These are phyloP conservation scores for Hydnomerulius pinastri DNA, from an alignment of 768 basidiomycete species.

Conservation along the genomic window DNA sequence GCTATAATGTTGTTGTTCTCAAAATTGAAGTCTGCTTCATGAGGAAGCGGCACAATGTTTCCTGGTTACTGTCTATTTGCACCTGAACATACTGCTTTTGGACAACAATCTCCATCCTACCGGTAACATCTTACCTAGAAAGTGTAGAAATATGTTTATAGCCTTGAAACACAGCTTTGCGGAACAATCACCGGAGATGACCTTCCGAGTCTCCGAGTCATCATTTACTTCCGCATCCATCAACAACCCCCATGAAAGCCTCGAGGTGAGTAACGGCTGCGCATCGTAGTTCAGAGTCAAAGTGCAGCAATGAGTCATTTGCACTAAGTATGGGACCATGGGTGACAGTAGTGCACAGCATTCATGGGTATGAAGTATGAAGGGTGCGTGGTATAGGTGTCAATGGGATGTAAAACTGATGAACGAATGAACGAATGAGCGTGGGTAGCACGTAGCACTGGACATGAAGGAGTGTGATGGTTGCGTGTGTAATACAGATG, in stretches of 20 bases:
- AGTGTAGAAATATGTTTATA: not conserved
- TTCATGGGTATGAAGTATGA: not conserved
- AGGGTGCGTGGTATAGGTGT: not conserved
- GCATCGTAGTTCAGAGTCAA: not conserved
- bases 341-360: not conserved
- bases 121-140: not conserved
- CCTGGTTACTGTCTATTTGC: not conserved
- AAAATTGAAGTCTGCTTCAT: slow-evolving; percentile 23
- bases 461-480: not conserved
- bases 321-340: not conserved
- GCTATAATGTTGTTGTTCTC: slow-evolving; percentile 61
- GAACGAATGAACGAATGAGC: not conserved
- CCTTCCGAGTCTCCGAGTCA: not conserved
- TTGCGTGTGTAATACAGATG: slow-evolving; percentile 10
- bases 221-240: not conserved
- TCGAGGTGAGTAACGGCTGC: too few relatives aligned
- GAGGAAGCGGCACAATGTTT: not conserved
- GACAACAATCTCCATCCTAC: not conserved
- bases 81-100: not conserved
- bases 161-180: not conserved
- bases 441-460: slow-evolving; percentile 6
- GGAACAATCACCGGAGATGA: not conserved
- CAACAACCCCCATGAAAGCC: not conserved
- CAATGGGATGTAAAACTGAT: not conserved
- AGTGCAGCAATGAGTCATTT: not conserved